Base-by-base conservation (phyloP, 1,284 basidiomycete genomes). In the Irpex rosettiformis region DNA sequence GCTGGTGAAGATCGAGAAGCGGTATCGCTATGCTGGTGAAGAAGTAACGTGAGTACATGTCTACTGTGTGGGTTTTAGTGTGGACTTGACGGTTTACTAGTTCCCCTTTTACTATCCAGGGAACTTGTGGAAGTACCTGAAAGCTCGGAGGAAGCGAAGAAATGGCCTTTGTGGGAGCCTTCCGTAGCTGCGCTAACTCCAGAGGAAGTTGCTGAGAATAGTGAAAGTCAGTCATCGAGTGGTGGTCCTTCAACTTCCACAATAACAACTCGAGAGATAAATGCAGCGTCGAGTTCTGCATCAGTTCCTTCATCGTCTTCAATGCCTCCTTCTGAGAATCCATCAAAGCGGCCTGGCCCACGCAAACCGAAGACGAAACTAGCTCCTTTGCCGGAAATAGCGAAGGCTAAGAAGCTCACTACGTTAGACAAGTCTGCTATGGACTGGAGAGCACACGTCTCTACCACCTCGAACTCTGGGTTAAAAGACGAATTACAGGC, bases 371-470 rank as follows among this genome's bases (percentile, higher is more conserved):
- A 84, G 68, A 78, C 78, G 3, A 67, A 75, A 4, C 73, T 89
- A 11, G 72, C 80, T 3, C 69, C 80, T 28, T 66, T 86, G 47
- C 82, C 84, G 2, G 73, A 61, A 54, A 66, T 64, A 30, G 72
- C 71, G 27, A 89, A 86, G 66, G 77, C 83, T 0, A 89, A 86
- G 70, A 92, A 89, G 71, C 76, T 94, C 4, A 86, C 87, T 10
- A 93, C 90, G 22, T 75, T 93, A 6, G 89, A 91, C 64, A 93
- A 92, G 69, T 91, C 88, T 0, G 83, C 86, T 10, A 84, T 93
- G 80, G 91, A 93, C 68, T 94, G 91, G 91, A 77, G 79, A 33
- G 71, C 83, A 1, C 88, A 93, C 67, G 71, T 89, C n/a, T 60
- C 58, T 49, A 64, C 77, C 0, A 74, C 79, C 58, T 69, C 74